Percentiles rank a stretch among this genome's conserved stretches.
phyloP scores from a whole-genome alignment of 345 rosid species.

The Lepidium aucheri region DNA sequence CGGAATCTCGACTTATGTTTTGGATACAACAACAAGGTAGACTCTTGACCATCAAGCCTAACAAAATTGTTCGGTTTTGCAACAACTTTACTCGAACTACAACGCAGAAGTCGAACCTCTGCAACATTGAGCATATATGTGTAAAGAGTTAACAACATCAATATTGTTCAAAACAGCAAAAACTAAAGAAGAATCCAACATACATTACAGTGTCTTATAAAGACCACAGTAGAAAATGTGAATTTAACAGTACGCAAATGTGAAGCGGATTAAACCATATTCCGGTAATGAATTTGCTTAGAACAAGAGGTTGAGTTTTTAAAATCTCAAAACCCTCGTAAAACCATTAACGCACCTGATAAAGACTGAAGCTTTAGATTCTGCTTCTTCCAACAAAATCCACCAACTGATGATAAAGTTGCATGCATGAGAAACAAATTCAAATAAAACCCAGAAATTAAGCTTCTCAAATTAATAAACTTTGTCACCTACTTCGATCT shows the following conservation, averaged over 20 bases:
- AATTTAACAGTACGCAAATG: background rate
- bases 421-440: slow-evolving; percentile 21
- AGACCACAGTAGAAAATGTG: background rate
- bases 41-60: slow-evolving; percentile 24
- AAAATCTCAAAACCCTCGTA: background rate
- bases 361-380: slow-evolving; percentile 22
- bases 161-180: background rate
- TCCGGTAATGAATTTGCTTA: background rate
- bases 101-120: slow-evolving; percentile 27
- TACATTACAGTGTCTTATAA: background rate
- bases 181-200: background rate
- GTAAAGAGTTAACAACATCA: background rate
- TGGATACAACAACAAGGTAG: background rate
- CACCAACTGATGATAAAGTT: slow-evolving; percentile 18
- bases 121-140: background rate
- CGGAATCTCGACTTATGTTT: slow-evolving; percentile 26
- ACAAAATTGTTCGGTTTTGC: slow-evolving; percentile 14
- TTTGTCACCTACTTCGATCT: background rate
- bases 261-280: background rate
- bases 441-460: background rate
- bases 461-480: background rate
- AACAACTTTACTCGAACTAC: slow-evolving; percentile 26
- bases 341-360: slow-evolving; percentile 15
- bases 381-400: slow-evolving; percentile 19
- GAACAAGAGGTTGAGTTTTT: background rate